Evolutionary conservation across 2,329 filamentous ascomycete species (phyloP).

Genomic region (Aspergillaceae sp.): DNA sequence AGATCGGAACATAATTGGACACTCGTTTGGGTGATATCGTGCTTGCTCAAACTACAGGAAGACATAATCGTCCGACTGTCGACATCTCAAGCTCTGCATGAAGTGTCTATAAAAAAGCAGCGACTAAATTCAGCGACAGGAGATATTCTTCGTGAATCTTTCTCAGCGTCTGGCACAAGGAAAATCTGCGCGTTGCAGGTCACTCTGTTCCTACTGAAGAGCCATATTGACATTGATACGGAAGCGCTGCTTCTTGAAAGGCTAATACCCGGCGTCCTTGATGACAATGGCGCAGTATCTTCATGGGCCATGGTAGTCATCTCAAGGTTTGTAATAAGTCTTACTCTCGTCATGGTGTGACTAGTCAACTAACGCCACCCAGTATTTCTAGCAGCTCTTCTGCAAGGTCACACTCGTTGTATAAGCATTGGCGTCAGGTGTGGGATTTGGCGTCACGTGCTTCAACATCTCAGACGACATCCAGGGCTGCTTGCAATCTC

Average conservation of each 20-base stretch:
- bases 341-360: no score
- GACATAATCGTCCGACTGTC: constrained; percentile 10
- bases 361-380: constrained; percentile 3
- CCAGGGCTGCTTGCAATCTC: constrained; percentile 67
- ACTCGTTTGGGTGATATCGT: constrained; percentile 31
- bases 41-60: constrained; percentile 32
- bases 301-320: constrained; percentile 83
- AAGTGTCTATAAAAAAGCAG: constrained; percentile 25
- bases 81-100: constrained; percentile 5
- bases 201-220: constrained; percentile 44
- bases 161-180: constrained; percentile 27
- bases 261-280: constrained; percentile 52
- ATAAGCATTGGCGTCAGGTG: constrained; percentile 56
- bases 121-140: constrained; percentile 28
- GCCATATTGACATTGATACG: constrained; percentile 43
- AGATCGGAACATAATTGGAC: constrained; percentile 35
- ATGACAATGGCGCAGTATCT: constrained; percentile 58
- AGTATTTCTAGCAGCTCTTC: constrained; percentile 26
- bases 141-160: constrained; percentile 29
- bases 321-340: constrained; percentile 52
- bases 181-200: constrained; percentile 48
- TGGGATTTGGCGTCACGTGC: constrained; percentile 69
- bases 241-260: constrained; percentile 50
- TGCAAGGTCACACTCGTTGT: constrained; percentile 36
- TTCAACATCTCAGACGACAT: constrained; percentile 60